Conservation (phyloP, 2,329 filamentous ascomycete genomes). For the Coccinonectria pachysandricola region DNA sequence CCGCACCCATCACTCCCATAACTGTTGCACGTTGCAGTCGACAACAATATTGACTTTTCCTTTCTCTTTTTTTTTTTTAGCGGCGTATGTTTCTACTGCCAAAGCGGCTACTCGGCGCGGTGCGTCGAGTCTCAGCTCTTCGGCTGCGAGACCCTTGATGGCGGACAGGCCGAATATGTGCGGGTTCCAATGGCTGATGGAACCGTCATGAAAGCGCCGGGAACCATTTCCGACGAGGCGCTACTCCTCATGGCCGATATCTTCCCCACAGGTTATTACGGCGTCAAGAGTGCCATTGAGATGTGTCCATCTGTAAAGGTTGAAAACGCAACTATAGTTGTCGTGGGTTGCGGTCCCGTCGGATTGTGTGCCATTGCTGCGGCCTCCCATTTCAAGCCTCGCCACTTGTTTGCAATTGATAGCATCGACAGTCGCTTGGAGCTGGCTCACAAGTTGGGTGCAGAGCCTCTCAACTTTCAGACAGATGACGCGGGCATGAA, state of each 20-base stretch:
- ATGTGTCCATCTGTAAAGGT: conserved; percentile 33
- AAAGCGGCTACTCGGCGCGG: conserved; percentile 63
- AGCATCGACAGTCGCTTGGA: background rate
- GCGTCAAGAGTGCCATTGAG: conserved; percentile 66
- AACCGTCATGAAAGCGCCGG: conserved; percentile 63
- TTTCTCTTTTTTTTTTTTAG: too few species aligned
- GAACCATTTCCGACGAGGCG: conserved; percentile 58
- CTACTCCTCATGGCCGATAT: conserved; percentile 89
- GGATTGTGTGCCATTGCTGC: conserved; percentile 76
- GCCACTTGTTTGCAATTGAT: conserved; percentile 54
- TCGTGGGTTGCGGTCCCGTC: conserved; percentile 79
- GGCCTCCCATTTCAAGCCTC: conserved; percentile 64
- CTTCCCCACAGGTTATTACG: conserved; percentile 80
- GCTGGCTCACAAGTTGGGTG: background rate
- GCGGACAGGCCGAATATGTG: conserved; percentile 74
- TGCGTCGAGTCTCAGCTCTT: conserved; percentile 64
- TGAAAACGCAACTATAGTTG: conserved; percentile 56
- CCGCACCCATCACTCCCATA: background rate
- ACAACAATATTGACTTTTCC: too few species aligned
- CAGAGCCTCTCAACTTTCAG: background rate
- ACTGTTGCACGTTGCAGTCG: conserved; percentile 4
- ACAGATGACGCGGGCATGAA: background rate
- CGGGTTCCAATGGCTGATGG: conserved; percentile 72
- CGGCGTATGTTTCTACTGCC: conserved; percentile 76
- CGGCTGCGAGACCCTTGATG: conserved; percentile 59